phyloP scores from a whole-genome alignment of 305 asterid genomes.

The Solanum chacoense region DNA sequence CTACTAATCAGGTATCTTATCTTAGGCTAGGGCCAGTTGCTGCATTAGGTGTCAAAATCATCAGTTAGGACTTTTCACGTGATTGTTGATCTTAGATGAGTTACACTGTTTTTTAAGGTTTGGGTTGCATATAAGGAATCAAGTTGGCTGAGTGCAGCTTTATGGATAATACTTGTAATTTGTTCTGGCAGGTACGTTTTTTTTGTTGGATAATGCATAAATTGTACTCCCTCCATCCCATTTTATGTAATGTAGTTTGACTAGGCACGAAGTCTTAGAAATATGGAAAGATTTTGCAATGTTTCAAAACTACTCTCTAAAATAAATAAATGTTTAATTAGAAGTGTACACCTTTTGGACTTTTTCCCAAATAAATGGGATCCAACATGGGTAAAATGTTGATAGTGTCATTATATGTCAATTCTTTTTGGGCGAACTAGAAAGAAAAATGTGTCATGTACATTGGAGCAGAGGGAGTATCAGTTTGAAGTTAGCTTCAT shows the following conservation, averaged over 20 bases:
- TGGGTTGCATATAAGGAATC: constrained; percentile 85
- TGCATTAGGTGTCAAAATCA: neutral
- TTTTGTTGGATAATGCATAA: neutral
- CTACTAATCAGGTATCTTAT: neutral
- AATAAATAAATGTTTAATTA: too few species aligned
- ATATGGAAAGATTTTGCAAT: neutral
- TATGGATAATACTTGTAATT: constrained; percentile 56
- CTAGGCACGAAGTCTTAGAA: neutral
- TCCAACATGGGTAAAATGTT: neutral
- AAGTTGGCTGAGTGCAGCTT: constrained; percentile 28
- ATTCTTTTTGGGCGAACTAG: neutral
- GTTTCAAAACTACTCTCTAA: neutral
- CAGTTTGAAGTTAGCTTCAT: neutral
- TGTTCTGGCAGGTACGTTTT: constrained; percentile 58
- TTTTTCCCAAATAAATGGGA: neutral
- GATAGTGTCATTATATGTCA: neutral
- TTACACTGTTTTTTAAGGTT: constrained; percentile 32
- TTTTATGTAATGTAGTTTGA: neutral
- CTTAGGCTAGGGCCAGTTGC: neutral
- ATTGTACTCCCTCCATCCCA: neutral
- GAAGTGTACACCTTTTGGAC: neutral
- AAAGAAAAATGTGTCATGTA: neutral
- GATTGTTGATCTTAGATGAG: neutral
- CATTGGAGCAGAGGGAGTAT: neutral
- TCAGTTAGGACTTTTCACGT: neutral